Evolutionary conservation across 2,329 filamentous ascomycete genomes (phyloP).

Genomic region (Davidsoniella australis): DNA sequence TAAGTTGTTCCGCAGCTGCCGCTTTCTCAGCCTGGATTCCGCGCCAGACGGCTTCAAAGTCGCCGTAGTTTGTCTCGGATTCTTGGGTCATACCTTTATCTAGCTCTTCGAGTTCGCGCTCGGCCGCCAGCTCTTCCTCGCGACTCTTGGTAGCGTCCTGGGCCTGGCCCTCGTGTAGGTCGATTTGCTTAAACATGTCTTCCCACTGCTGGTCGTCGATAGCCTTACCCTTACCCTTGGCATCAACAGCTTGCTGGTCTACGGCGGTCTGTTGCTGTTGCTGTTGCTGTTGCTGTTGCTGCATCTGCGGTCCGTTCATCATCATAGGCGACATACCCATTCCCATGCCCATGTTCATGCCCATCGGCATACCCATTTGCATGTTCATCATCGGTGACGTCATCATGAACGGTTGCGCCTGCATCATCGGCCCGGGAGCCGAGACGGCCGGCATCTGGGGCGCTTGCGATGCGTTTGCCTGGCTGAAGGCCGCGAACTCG

Average conservation of each 20-base stretch:
- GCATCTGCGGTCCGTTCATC: conserved; percentile 26
- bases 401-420: conserved; percentile 19
- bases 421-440: conserved; percentile 13
- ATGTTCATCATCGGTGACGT: conserved; percentile 37
- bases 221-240: conserved; percentile 77
- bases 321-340: conserved; percentile 44
- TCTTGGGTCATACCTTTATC: conserved; percentile 38
- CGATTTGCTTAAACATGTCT: conserved; percentile 80
- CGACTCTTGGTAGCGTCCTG: conserved; percentile 28
- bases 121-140: conserved; percentile 25
- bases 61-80: conserved; percentile 58
- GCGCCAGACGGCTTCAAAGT: conserved; percentile 81
- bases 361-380: conserved; percentile 24
- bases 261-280: conserved; percentile 27
- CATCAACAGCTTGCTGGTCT: conserved; percentile 31
- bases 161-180: conserved; percentile 34
- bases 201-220: conserved; percentile 93
- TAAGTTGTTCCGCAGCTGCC: conserved; percentile 12
- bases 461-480: conserved; percentile 32
- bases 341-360: conserved; percentile 26
- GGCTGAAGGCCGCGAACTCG: conserved; percentile 76
- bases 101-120: conserved; percentile 68
- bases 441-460: conserved; percentile 39
- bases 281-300: conserved; percentile 19
- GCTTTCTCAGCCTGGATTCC: conserved; percentile 55